Percentiles rank a stretch among this genome's conserved stretches.
Conservation (phyloP, 2,329 filamentous ascomycete species). For the Didymella exigua region DNA sequence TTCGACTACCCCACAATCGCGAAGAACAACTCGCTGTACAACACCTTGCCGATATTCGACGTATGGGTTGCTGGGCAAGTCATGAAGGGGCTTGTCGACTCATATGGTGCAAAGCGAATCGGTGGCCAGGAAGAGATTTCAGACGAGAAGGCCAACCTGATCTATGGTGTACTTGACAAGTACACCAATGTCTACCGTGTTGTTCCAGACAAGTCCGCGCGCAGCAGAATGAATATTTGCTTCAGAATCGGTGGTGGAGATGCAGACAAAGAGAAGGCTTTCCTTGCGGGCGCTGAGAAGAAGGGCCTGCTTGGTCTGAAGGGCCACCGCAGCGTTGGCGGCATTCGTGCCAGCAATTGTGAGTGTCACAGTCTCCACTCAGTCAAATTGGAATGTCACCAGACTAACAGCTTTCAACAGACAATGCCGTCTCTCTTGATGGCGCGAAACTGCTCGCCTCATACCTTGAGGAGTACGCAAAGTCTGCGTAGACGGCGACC, state of each 20-base stretch:
- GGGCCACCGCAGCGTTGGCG: constrained; percentile 85
- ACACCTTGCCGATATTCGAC: constrained; percentile 93
- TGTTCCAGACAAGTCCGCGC: constrained; percentile 74
- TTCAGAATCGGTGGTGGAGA: constrained; percentile 74
- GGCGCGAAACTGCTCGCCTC: constrained; percentile 70
- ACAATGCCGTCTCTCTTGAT: constrained; percentile 78
- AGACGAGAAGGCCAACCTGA: constrained; percentile 72
- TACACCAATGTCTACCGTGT: constrained; percentile 76
- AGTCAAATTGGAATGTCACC: not conserved
- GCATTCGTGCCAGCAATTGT: constrained; percentile 83
- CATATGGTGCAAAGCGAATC: constrained; percentile 70
- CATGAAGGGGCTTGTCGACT: constrained; percentile 72
- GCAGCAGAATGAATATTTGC: constrained; percentile 94
- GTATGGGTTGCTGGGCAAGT: constrained; percentile 92
- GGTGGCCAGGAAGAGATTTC: constrained; percentile 76
- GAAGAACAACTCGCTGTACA: constrained; percentile 95
- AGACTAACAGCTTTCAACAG: constrained; percentile 31
- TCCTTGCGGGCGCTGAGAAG: constrained; percentile 73
- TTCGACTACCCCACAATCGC: constrained; percentile 83
- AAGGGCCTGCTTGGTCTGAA: constrained; percentile 79
- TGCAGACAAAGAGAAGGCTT: constrained; percentile 76
- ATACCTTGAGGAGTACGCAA: constrained; percentile 67
- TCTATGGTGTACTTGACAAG: constrained; percentile 79
- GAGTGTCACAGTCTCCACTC: constrained; percentile 29
- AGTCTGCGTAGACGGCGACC: constrained; percentile 30